These are phyloP conservation scores for Magnaporthales sp. DNA, from an alignment of 2,329 filamentous ascomycete species.

Conservation along the genomic window DNA sequence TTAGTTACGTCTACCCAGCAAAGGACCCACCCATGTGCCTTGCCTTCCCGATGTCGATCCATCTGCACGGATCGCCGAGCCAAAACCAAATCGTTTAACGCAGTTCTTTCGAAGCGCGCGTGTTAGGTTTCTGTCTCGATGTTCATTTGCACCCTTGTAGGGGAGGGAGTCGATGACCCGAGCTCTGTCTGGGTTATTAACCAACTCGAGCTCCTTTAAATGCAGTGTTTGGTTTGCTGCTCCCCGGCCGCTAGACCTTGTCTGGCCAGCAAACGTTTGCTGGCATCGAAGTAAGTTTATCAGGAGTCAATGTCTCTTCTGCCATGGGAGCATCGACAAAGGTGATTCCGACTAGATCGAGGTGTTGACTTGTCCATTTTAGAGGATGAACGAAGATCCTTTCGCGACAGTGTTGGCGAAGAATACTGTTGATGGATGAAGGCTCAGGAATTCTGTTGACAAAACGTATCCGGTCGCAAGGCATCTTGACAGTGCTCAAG, in stretches of 20 bases:
- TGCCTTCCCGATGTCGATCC: not conserved
- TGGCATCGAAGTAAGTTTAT: no score
- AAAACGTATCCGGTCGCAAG: not conserved
- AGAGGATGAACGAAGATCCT: not conserved
- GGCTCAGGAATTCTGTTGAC: not conserved
- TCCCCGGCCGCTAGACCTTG: not conserved
- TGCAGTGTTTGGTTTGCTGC: not conserved
- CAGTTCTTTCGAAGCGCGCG: not conserved
- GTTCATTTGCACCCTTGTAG: not conserved
- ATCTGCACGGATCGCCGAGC: not conserved
- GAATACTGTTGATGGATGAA: not conserved
- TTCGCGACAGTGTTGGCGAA: not conserved
- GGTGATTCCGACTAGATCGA: not conserved
- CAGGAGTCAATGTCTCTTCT: not conserved
- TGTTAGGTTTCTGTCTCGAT: not conserved
- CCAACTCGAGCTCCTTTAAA: not conserved
- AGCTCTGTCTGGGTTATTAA: not conserved
- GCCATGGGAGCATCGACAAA: not conserved
- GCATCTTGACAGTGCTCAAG: not conserved
- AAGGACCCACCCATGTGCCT: not conserved
- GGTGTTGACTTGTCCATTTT: not conserved
- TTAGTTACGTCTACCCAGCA: not conserved
- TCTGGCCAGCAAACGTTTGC: not conserved
- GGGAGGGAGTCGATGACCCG: not conserved
- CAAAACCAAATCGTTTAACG: not conserved